Percentiles rank a stretch among this genome's conserved stretches.
Evolutionary conservation across 1,139 yeast genomes (phyloP).

Genomic region (Saccharomyces hybrid): DNA sequence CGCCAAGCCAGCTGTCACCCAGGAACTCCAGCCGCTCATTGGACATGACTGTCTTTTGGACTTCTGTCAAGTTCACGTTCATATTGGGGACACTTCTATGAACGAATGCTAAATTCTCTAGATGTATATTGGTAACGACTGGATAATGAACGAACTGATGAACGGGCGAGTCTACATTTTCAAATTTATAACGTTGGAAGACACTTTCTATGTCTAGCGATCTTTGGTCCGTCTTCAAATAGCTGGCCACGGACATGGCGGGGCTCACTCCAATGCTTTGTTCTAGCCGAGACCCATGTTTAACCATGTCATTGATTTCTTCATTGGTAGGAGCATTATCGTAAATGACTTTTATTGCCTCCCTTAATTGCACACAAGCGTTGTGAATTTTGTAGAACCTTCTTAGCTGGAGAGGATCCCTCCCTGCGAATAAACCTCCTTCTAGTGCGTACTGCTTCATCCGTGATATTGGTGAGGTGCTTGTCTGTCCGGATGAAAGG

Average conservation of each 20-base stretch:
- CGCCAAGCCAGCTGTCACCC: slow-evolving; percentile 78
- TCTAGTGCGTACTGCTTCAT: too few relatives aligned
- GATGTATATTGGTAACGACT: slow-evolving; percentile 7
- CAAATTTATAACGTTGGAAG: slow-evolving; percentile 11
- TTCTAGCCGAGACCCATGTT: slow-evolving; percentile 5
- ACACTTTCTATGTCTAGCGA: slow-evolving; percentile 6
- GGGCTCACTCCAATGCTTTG: slow-evolving; percentile 13
- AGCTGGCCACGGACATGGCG: slow-evolving; percentile 10
- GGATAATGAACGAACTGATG: slow-evolving; percentile 12
- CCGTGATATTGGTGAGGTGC: too few relatives aligned
- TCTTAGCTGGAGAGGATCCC: slow-evolving; percentile 1
- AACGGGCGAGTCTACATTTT: slow-evolving; percentile 7
- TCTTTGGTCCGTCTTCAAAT: slow-evolving; percentile 3
- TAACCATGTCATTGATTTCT: slow-evolving; percentile 6
- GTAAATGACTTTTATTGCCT: slow-evolving; percentile 11
- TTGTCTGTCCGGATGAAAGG: too few relatives aligned
- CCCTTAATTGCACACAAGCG: slow-evolving; percentile 11
- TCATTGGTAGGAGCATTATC: slow-evolving; percentile 8
- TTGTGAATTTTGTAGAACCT: slow-evolving; percentile 14
- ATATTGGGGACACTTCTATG: slow-evolving; percentile 15
- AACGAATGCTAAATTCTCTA: slow-evolving; percentile 18
- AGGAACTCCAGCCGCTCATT: slow-evolving; percentile 83
- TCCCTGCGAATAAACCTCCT: too few relatives aligned
- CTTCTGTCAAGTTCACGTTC: slow-evolving; percentile 10
- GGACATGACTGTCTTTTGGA: slow-evolving; percentile 13